Conservation (phyloP, 2,329 filamentous ascomycete genomes). For the Aureobasidium uvarum region DNA sequence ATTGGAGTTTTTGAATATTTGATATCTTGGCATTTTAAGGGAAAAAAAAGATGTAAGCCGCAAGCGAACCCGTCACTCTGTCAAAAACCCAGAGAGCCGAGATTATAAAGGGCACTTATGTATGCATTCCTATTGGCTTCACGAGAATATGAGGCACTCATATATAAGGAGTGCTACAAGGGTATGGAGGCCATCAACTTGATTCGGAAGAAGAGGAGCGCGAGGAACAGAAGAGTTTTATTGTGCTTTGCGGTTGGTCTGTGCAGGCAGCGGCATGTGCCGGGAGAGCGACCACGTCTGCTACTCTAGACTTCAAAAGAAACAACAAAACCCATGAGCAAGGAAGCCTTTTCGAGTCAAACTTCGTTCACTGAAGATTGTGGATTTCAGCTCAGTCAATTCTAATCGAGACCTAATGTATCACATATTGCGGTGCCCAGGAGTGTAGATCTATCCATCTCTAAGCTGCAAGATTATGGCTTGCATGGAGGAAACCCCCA, state of each 20-base stretch:
- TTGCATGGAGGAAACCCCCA: too few relatives aligned
- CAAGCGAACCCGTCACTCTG: slow-evolving; percentile 26
- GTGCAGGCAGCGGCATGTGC: background rate
- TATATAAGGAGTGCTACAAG: background rate
- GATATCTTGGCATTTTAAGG: too few relatives aligned
- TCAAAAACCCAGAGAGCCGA: background rate
- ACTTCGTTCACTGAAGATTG: background rate
- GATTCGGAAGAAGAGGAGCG: background rate
- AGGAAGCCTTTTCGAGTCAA: background rate
- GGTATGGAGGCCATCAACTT: slow-evolving; percentile 21
- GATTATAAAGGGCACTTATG: slow-evolving; percentile 25
- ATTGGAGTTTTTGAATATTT: too few relatives aligned
- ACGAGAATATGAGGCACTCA: slow-evolving; percentile 17
- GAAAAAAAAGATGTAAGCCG: too few relatives aligned
- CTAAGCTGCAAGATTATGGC: too few relatives aligned
- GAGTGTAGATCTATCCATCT: too few relatives aligned
- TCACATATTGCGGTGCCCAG: background rate
- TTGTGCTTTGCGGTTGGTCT: background rate
- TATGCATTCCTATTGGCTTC: slow-evolving; percentile 19
- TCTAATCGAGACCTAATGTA: background rate
- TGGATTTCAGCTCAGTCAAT: background rate
- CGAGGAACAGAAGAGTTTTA: background rate
- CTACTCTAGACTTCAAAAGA: background rate
- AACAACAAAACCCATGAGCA: background rate
- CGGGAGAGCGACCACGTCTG: background rate